phyloP scores from a whole-genome alignment of 164 flowering plant genomes.

The Pachysandra terminalis region DNA sequence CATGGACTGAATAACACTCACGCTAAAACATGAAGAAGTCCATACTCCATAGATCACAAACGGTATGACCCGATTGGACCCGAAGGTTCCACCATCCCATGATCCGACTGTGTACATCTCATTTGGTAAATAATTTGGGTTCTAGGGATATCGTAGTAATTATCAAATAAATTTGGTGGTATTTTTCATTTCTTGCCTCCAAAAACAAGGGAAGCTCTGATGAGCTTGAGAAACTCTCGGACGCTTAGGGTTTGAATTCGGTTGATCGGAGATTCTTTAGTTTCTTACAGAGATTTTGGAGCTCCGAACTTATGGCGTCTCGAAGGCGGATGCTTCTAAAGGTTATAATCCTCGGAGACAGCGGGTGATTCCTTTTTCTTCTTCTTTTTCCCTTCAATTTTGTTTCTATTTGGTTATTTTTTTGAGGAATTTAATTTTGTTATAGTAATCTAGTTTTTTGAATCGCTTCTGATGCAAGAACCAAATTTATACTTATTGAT shows the following conservation, averaged over 20 bases:
- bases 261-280: too few relatives aligned
- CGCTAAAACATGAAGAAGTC: too few relatives aligned
- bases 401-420: not conserved
- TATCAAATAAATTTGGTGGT: too few relatives aligned
- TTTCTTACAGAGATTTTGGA: not conserved
- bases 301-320: constrained; percentile 44
- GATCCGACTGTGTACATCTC: too few relatives aligned
- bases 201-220: too few relatives aligned
- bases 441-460: not conserved
- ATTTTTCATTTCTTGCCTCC: too few relatives aligned
- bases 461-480: not conserved
- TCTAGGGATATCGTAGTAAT: too few relatives aligned
- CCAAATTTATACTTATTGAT: not conserved
- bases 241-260: not conserved
- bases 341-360: constrained; percentile 77
- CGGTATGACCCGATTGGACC: too few relatives aligned
- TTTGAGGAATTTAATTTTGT: not conserved
- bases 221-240: not conserved
- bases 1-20: too few relatives aligned
- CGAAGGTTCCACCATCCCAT: too few relatives aligned
- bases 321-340: constrained; percentile 66
- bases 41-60: too few relatives aligned
- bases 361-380: constrained; percentile 39
- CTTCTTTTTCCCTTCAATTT: not conserved
- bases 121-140: too few relatives aligned